Conservation (phyloP, 2,329 filamentous ascomycete species). For the Cladosporium sp. region DNA sequence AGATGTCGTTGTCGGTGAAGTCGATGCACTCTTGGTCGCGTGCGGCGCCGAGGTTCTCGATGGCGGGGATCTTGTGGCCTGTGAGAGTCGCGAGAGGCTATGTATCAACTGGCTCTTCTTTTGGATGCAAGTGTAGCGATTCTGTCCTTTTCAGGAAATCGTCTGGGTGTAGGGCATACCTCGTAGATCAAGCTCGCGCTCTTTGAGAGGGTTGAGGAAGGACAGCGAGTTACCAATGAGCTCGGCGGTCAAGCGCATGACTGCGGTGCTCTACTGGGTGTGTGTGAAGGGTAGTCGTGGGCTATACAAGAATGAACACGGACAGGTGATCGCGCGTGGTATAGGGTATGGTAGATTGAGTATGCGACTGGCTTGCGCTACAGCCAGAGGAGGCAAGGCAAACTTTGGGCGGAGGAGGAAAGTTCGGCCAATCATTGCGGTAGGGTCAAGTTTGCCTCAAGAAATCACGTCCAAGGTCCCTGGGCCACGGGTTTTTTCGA, state of each 20-base stretch:
- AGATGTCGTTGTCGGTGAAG: constrained; percentile 97
- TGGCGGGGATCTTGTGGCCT: constrained; percentile 97
- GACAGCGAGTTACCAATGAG: constrained; percentile 92
- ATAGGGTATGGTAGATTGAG: background rate
- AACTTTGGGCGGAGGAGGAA: background rate
- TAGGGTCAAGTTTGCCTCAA: background rate
- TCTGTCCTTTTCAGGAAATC: constrained; percentile 78
- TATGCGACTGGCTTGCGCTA: background rate
- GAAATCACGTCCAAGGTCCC: background rate
- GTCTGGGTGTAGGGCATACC: constrained; percentile 65
- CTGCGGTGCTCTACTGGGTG: constrained; percentile 28
- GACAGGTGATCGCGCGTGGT: background rate
- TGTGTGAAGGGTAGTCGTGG: background rate
- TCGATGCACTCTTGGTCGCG: constrained; percentile 96
- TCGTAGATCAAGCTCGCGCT: constrained; percentile 98
- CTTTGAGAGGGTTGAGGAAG: constrained; percentile 97
- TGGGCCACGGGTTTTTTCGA: background rate
- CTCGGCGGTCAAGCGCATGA: constrained; percentile 93
- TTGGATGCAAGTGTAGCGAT: constrained; percentile 69
- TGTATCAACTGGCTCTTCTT: constrained; percentile 47
- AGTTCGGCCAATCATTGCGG: background rate
- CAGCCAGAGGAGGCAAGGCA: background rate
- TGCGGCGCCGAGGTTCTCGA: constrained; percentile 96
- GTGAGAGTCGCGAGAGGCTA: constrained; percentile 50
- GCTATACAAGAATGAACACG: background rate